Evolutionary conservation across 179 eudicot species (phyloP), one percentile per base, ranked within the genome.

Genomic region (Silene vulgaris): DNA sequence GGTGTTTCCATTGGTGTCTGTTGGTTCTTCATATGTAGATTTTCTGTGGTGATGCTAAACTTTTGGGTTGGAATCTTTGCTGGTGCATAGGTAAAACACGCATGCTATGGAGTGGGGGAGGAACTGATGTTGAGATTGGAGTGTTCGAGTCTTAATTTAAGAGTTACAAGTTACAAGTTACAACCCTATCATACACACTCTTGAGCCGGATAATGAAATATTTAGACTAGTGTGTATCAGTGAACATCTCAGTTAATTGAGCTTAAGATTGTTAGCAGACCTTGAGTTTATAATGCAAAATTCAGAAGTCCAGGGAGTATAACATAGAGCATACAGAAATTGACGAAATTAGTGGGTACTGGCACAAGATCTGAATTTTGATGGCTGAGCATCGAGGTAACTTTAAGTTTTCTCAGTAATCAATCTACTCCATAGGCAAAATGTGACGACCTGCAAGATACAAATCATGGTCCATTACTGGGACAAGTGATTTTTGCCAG

Each of bases 161-260:
- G 65, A 62, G 65, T 62, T 62, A 21, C 23, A 4, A 9, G 65
- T 23, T 9, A 8, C 14, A 45, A 45, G 52, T 45, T 45, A 9
- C 52, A 21, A 20, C 30, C 26, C 4, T 20, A 62, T 28, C 29
- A 23, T 62, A 21, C 5, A 2, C 20, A n/a, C 23, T 17, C 5
- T 9, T 60, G 28, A 60, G 23, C 8, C 6, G 12, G 0, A 20
- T 5, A 8, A 13, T 1, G 64, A 20, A 60, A 60, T 14, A 60
- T 19, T 60, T 60, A 60, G 64, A 21, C 64, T 8, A 60, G 65
- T 60, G 65, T 8, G 32, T 62, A 62, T 62, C 30, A 62, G 23
- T 19, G 28, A 62, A 62, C 30, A 8, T 62, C 65, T 23, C 4
- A 21, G 65, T 62, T 62, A 62, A 62, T 35, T 62, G 65, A 62